Evolutionary conservation across 2,329 filamentous ascomycete species (phyloP).

Genomic region (Aspergillus oerlinghausenensis): DNA sequence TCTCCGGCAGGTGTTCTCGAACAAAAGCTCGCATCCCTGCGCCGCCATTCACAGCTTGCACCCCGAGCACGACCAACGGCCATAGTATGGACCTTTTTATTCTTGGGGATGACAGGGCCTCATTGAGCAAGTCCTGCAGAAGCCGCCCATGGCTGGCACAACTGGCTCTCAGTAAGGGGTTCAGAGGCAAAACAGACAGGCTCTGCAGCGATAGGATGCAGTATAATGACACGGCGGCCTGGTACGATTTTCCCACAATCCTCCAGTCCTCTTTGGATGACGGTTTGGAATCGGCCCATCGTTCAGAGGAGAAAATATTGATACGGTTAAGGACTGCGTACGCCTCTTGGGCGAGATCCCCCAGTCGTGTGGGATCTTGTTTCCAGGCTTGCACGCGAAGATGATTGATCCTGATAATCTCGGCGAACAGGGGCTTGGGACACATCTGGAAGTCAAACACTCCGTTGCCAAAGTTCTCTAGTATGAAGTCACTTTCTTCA

Average conservation of each 20-base stretch:
- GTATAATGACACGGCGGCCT: slow-evolving; percentile 31
- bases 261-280: slow-evolving; percentile 21
- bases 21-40: slow-evolving; percentile 25
- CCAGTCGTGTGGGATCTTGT: too few relatives aligned
- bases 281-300: slow-evolving; percentile 27
- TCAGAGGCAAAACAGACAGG: slow-evolving; percentile 23
- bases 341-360: slow-evolving; percentile 13
- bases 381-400: slow-evolving; percentile 24
- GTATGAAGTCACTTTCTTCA: slow-evolving; percentile 22
- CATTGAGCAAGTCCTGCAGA: slow-evolving; percentile 11
- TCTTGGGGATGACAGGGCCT: slow-evolving; percentile 10
- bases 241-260: slow-evolving; percentile 27
- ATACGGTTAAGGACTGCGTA: slow-evolving; percentile 23
- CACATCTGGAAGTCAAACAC: slow-evolving; percentile 24
- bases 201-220: slow-evolving; percentile 37
- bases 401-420: slow-evolving; percentile 35
- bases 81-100: slow-evolving; percentile 29
- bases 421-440: slow-evolving; percentile 29
- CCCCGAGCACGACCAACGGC: slow-evolving; percentile 36
- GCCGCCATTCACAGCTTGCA: slow-evolving; percentile 22
- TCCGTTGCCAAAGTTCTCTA: slow-evolving; percentile 16
- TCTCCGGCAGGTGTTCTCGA: slow-evolving; percentile 16
- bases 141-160: not conserved
- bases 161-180: slow-evolving; percentile 5
- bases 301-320: slow-evolving; percentile 23